Base-by-base conservation (phyloP, 805 yeast genomes). In the Candida methanosorbosa region DNA sequence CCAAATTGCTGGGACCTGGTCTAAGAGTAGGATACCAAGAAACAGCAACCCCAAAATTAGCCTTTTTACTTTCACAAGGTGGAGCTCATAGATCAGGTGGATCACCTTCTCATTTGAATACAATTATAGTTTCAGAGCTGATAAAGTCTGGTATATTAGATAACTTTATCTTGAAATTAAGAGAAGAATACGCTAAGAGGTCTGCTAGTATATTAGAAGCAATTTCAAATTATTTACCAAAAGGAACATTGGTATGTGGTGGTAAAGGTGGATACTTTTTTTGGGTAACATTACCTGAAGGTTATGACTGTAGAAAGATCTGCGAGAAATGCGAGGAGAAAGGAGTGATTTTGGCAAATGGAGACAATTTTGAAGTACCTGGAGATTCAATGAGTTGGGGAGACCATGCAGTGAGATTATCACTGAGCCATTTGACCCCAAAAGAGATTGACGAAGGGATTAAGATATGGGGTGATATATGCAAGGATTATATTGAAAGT, bases 1-100 rank as follows among this genome's bases (percentile, higher is more conserved):
- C 94, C 14, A 85, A 85, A 50, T 43, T 82, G 9, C 63, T 82
- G 23, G 94, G 94, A 1, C 94, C 95, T 0, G 95, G 95, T 0
- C 54, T 85, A 26, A 63, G 95, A 42, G 75, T 78, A 18, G 95
- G 95, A 1, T 85, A 88, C 77, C 92, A 82, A 44, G 94, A 83
- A 46, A 64, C 82, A 5, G 71, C 78, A 1, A 70, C 77, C 4
- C 57, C 64, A 0, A 57, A 62, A 21, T 61, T 86, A 35, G 81
- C 75, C 0, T 42, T 42, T 26, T 81, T 78, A 43, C 54, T 86
- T 28, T 68, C 81, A 4, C 68, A 67, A 39, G 81, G 86, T 23
- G 95, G 95, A 9, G 85, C 94, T 1, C 79, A 79, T 52, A 67
- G 67, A 20, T 81, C 92, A 3, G 95, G 95, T 11, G 95, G 95